Evolutionary conservation across 1,284 basidiomycete species (phyloP).

Genomic region (Cutaneotrichosporon sp.): DNA sequence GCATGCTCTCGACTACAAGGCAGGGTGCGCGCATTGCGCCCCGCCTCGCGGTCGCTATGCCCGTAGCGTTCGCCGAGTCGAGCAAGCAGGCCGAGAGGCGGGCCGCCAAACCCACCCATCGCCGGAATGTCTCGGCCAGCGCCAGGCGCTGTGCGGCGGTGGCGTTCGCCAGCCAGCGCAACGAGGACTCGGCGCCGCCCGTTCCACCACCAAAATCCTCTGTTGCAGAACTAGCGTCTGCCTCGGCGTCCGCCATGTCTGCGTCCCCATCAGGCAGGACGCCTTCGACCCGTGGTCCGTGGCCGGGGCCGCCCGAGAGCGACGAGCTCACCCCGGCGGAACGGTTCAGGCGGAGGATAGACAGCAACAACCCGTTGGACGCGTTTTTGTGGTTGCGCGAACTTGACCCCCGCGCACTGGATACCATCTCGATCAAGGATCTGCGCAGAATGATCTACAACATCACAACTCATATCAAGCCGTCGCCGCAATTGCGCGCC

Average conservation of each 20-base stretch:
- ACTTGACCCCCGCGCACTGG: not conserved
- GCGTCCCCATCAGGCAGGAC: not conserved
- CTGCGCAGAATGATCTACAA: slow-evolving; percentile 10
- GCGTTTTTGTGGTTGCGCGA: slow-evolving; percentile 9
- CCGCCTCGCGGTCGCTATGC: slow-evolving; percentile 8
- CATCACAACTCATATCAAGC: not conserved
- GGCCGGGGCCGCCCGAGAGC: not conserved
- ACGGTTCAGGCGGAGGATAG: slow-evolving; percentile 8
- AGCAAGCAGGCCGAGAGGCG: slow-evolving; percentile 28
- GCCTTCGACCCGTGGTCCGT: not conserved
- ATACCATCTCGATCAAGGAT: slow-evolving; percentile 9
- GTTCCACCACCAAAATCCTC: not conserved
- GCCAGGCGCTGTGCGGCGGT: not conserved
- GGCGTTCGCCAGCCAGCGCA: slow-evolving; percentile 1
- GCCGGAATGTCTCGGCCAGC: not conserved
- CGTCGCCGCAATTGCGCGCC: not conserved
- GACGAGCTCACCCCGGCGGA: slow-evolving; percentile 11
- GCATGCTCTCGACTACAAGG: slow-evolving; percentile 28
- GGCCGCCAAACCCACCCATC: not conserved
- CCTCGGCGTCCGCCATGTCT: not conserved
- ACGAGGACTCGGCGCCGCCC: not conserved
- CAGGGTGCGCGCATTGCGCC: slow-evolving; percentile 18
- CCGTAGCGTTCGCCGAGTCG: slow-evolving; percentile 28
- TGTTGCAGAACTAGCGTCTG: not conserved
- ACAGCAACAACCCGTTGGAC: slow-evolving; percentile 5